Conservation (phyloP, 306 rosid species). For the Gleditsia sinensis region DNA sequence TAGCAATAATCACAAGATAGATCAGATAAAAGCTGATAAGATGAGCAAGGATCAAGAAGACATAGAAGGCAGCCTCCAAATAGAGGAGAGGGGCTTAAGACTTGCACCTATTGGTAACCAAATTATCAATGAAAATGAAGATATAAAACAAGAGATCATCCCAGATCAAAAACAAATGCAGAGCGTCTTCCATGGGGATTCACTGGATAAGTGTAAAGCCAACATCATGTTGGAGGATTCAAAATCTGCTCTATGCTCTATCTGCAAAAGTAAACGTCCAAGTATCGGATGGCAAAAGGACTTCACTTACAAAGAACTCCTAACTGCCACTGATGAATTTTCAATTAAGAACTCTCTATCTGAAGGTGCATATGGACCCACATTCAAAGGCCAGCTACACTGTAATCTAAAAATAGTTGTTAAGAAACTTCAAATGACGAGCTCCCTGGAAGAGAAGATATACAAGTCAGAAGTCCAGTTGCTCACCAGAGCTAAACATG, state of each 20-base stretch:
- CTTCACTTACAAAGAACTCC: constrained; percentile 61
- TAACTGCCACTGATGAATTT: constrained; percentile 64
- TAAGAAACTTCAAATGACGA: constrained; percentile 59
- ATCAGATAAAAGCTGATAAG: constrained; percentile 2
- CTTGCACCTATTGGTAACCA: neutral
- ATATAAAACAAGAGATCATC: neutral
- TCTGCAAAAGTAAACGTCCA: constrained; percentile 57
- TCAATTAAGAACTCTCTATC: constrained; percentile 55
- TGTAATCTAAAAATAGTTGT: constrained; percentile 60
- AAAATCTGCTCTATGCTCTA: constrained; percentile 46
- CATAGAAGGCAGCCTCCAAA: constrained; percentile 7
- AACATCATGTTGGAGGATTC: constrained; percentile 28
- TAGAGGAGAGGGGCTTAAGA: constrained; percentile 11
- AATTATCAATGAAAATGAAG: neutral
- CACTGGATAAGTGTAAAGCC: constrained; percentile 1
- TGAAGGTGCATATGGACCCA: constrained; percentile 60
- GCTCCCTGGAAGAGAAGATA: constrained; percentile 57
- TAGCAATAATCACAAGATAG: constrained; percentile 10
- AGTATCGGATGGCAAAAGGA: constrained; percentile 45
- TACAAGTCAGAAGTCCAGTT: constrained; percentile 59
- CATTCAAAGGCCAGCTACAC: constrained; percentile 55
- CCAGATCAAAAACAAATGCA: constrained; percentile 28
- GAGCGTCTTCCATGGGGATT: constrained; percentile 27
- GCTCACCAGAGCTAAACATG: constrained; percentile 65
- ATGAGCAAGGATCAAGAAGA: constrained; percentile 22